Base-by-base conservation (phyloP, 441 rosid species). In the Erodium moschatum region DNA sequence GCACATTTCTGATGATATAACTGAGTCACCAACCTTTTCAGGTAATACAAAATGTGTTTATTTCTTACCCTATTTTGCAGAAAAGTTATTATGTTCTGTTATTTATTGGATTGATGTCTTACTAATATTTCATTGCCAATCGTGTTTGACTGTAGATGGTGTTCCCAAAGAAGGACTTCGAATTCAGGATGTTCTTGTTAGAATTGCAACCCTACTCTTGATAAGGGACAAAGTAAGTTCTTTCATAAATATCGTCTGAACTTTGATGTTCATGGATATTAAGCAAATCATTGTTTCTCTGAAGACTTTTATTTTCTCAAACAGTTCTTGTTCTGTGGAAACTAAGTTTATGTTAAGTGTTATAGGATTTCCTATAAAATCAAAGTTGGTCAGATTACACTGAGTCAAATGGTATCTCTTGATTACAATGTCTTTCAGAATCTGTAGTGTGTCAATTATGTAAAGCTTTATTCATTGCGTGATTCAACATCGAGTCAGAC, bases 81-180 rank as follows among this genome's bases (percentile, higher is more conserved):
- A 20, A 58, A 31, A 9, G 31, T 58, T 58, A 20, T 58, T 58
- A 29, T 10, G 12, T 40, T 7, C 46, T 40, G 46, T 44, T 61
- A 24, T 61, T 18, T 67, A 66, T 64, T 18, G 58, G 18, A 60
- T 65, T 29, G 27, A 69, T 72, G 67, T 60, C 61, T 62, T 38
- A 46, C 73, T 58, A 72, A 70, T 61, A 27, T 35, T 69, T 58
- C 64, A 60, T 68, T 66, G 56, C 65, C 18, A 35, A 74, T 46
- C 24, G 54, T 60, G 18, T 77, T 83, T 80, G 69, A 72, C 54
- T 85, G 72, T 73, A 95, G 99, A 92, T 81, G 99, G 97, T 70
- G 97, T 95, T 69, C 99, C 97, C 13, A 95, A 95, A 80, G 99
- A 95, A 81, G 99, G 99, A 72, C 97, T 95, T 69, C 83, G 99